These are phyloP conservation scores for Lachancea cidri DNA, from an alignment of 805 yeast genomes.

Conservation along the genomic window DNA sequence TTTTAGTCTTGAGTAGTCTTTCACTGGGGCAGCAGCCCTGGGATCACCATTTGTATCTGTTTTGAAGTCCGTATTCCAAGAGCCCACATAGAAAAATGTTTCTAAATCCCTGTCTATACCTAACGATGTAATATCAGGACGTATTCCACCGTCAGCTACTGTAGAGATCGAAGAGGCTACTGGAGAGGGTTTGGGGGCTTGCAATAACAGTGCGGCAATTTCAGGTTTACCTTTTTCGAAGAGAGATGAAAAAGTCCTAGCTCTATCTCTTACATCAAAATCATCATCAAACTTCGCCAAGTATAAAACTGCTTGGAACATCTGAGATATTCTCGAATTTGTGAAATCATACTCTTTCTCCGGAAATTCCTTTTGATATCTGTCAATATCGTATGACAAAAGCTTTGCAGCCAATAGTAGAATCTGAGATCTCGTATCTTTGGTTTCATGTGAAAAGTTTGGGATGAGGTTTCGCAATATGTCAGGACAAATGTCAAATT, in stretches of 20 bases:
- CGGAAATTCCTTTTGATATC: slow-evolving; percentile 16
- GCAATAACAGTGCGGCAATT: slow-evolving; percentile 63
- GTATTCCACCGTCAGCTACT: slow-evolving; percentile 2
- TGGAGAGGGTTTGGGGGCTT: slow-evolving; percentile 73
- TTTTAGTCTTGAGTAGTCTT: slow-evolving; percentile 36
- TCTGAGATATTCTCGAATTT: slow-evolving; percentile 36
- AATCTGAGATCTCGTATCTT: slow-evolving; percentile 62
- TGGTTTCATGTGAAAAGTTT: slow-evolving; percentile 49
- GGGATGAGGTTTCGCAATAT: slow-evolving; percentile 55
- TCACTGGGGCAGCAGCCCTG: slow-evolving; percentile 36
- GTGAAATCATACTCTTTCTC: slow-evolving; percentile 30
- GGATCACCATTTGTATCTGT: slow-evolving; percentile 28
- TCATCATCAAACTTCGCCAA: slow-evolving; percentile 68
- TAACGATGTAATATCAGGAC: slow-evolving; percentile 15
- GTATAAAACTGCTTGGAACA: slow-evolving; percentile 59
- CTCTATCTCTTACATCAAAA: slow-evolving; percentile 78
- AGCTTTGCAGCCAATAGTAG: slow-evolving; percentile 71
- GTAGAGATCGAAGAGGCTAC: slow-evolving; percentile 5
- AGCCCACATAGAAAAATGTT: slow-evolving; percentile 30
- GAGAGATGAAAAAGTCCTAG: slow-evolving; percentile 64
- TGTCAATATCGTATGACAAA: slow-evolving; percentile 50
- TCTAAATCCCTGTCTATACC: slow-evolving; percentile 22
- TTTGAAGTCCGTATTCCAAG: slow-evolving; percentile 37
- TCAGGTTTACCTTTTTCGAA: slow-evolving; percentile 49
- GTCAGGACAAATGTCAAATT: slow-evolving; percentile 63